Evolutionary conservation across 2,329 filamentous ascomycete genomes (phyloP), one percentile per base, ranked within the genome.

Genomic region (Passalora sequoiae): DNA sequence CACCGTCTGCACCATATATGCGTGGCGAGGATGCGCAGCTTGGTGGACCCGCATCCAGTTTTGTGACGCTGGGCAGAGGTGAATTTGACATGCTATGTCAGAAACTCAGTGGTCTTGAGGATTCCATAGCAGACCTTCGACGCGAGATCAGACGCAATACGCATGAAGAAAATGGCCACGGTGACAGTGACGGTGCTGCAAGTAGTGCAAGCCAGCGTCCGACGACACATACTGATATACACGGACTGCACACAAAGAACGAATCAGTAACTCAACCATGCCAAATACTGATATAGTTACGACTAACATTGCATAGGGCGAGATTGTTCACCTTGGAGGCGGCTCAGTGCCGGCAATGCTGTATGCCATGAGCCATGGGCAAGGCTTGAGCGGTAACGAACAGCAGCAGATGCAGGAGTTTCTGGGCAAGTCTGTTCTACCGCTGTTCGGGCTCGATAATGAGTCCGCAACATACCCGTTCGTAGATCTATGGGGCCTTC

Each of bases 401-500:
- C 66, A 75, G 52, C 72, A 74, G 17, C 72, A 76, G 25, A 69
- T 78, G 9, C 73, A 78, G 50, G 74, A 79, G 37, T 62, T 81
- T 9, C 62, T 81, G 32, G 76, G 79, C 51, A 78, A 77, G 52
- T 78, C 75, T 35, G 78, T 82, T 51, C 62, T 82, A 16, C 78
- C 78, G 0, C 75, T 81, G 42, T 71, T 82, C 44, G 78, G 78
- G 2, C 67, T 82, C 24, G 78, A 81, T 56, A 81, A 82, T 52
- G 78, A 81, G 55, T 77, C 74, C 27, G 77, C 77, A 3, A 81
- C 78, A 6, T 82, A 82, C 56, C 78, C 78, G 5, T 82, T 82
- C 54, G 76, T 82, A 20, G 78, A 81, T 55, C 63, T 82, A 2
- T 82, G 78, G 77, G 79, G 71, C 1, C 51, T 78, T 4, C 76